A percentile compares a stretch with the other conserved stretches of the same genome.
Conservation (phyloP, 257 asterid genomes). For the Solanum pennellii region DNA sequence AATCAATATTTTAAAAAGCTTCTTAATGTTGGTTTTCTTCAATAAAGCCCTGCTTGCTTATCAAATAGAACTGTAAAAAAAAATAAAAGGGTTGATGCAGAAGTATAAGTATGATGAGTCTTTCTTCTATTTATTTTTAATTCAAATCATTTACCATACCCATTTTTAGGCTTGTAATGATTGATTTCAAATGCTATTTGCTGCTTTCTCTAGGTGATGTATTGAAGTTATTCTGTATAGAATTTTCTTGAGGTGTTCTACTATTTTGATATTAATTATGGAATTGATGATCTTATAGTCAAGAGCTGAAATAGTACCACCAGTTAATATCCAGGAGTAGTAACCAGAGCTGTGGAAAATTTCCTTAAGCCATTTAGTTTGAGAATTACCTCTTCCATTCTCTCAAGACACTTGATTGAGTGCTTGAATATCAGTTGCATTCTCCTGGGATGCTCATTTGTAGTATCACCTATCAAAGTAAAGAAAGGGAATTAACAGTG, state of each 20-base stretch:
- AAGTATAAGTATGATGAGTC: not conserved
- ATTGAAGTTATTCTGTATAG: not conserved
- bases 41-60: not conserved
- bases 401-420: not conserved
- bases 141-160: not conserved
- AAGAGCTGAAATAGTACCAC: not conserved
- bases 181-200: not conserved
- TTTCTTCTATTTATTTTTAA: not conserved
- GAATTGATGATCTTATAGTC: not conserved
- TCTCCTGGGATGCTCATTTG: not conserved
- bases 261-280: not conserved
- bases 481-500: not conserved
- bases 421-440: not conserved
- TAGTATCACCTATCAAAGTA: not conserved
- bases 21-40: not conserved
- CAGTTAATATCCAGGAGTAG: not conserved
- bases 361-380: not conserved
- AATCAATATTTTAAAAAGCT: not conserved
- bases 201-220: not conserved
- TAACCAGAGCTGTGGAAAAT: not conserved
- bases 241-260: not conserved
- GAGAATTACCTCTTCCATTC: not conserved
- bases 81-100: not conserved
- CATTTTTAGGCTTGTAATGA: not conserved
- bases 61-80: not conserved